Conservation (phyloP, 179 eudicot species). For the Corrigiola litoralis region DNA sequence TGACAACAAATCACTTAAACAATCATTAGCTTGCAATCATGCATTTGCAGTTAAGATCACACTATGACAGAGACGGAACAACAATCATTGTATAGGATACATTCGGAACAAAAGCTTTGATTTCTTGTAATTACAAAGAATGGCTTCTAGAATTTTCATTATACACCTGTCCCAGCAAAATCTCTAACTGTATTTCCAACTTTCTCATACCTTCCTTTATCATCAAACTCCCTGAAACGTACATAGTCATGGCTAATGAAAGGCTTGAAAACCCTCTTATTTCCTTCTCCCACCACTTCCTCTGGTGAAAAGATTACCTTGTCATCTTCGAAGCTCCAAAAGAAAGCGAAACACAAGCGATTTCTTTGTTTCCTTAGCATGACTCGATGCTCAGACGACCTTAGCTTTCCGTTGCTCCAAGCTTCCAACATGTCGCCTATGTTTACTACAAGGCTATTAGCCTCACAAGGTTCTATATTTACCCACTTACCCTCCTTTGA, state of each 20-base stretch:
- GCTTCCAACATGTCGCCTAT: constrained; percentile 86
- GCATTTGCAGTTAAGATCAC: constrained; percentile 8
- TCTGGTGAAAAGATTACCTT: constrained; percentile 67
- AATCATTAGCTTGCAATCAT: constrained; percentile 17
- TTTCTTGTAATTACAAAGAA: background rate
- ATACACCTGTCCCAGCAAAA: constrained; percentile 28
- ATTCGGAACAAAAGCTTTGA: background rate
- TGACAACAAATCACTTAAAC: background rate
- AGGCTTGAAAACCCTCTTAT: constrained; percentile 47
- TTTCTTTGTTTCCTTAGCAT: constrained; percentile 44
- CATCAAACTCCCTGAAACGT: constrained; percentile 35
- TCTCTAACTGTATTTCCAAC: constrained; percentile 38
- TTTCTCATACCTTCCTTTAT: constrained; percentile 32
- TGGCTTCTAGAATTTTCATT: background rate
- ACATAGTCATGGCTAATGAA: constrained; percentile 60
- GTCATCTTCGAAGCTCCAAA: constrained; percentile 84
- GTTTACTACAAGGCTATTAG: constrained; percentile 63
- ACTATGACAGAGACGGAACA: background rate
- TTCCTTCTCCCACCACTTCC: constrained; percentile 66
- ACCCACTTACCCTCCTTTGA: constrained; percentile 73
- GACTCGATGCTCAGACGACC: constrained; percentile 81
- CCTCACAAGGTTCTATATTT: constrained; percentile 57
- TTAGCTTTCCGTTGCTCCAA: constrained; percentile 71
- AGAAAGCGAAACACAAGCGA: constrained; percentile 74
- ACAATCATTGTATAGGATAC: constrained; percentile 8